A percentile compares a stretch with the other conserved stretches of the same genome.
These are phyloP conservation scores for Aspergillus sp. DNA, from an alignment of 2,329 filamentous ascomycete species.

Conservation along the genomic window DNA sequence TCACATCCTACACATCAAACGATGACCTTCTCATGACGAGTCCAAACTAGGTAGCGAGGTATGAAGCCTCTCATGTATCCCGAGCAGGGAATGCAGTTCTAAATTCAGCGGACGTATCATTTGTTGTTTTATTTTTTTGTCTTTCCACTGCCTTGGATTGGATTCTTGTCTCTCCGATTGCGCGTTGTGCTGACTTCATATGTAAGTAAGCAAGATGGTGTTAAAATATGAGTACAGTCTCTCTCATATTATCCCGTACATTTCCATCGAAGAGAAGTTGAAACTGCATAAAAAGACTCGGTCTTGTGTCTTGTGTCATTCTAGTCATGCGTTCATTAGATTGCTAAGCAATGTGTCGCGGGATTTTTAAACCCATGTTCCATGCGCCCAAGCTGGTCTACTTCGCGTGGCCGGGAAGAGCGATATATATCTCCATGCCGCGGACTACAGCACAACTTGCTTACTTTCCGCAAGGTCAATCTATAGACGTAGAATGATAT, in stretches of 20 bases:
- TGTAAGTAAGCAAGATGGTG: too few species aligned
- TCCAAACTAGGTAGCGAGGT: neutral
- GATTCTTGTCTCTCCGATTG: neutral
- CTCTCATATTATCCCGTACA: too few species aligned
- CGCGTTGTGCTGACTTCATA: neutral
- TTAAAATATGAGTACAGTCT: too few species aligned
- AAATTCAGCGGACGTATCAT: neutral
- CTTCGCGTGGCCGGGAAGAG: too few species aligned
- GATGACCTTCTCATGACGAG: neutral
- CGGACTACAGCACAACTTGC: too few species aligned
- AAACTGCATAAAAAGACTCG: too few species aligned
- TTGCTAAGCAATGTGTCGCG: neutral
- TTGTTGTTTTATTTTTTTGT: neutral
- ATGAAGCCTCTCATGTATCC: neutral
- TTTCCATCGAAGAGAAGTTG: too few species aligned
- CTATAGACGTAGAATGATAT: too few species aligned
- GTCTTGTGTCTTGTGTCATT: neutral
- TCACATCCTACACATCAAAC: neutral
- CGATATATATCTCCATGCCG: too few species aligned
- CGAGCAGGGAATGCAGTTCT: neutral
- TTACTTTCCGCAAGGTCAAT: too few species aligned
- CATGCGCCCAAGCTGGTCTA: too few species aligned
- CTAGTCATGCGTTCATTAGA: neutral
- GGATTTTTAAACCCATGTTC: too few species aligned
- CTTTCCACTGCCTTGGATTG: neutral